Evolutionary conservation across 2,329 filamentous ascomycete species (phyloP), one percentile per base, ranked within the genome.

Genomic region (Arthrobotrys sinensis): DNA sequence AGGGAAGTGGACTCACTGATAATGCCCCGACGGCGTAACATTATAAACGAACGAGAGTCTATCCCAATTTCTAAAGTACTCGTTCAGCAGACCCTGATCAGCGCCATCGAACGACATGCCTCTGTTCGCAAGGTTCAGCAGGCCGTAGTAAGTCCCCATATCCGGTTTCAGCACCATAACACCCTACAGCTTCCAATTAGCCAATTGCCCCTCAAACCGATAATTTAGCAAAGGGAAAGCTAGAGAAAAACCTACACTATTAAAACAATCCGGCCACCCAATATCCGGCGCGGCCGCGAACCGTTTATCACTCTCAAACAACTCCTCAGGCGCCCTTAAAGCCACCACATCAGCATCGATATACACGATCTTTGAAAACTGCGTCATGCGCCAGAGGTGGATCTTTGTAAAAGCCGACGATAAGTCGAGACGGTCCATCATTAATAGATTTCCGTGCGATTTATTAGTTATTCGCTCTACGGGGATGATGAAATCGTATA

Each of bases 191-290:
- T 2, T 36, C 16, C n/a, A 19, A 38, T 57, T 57, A 57, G 52
- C 16, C 28, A 24, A 55, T 28, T 28, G 24, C 12, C 12, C n/a
- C 12, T 12, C 40, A 68, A 57, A 45, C 73, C 24, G 55, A 60
- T 62, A n/a, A 34, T 32, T 45, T 32, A 40, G 4, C 5, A 71
- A 24, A 21, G 14, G 19, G 32, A 16, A 48, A 8, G n/a, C n/a
- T n/a, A 34, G 46, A 34, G 34, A 77, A 19, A 38, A 34, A 73
- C 69, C 38, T 80, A 82, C 81, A n/a, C 92, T 94, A 85, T 99
- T 99, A 90, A 98, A 98, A 79, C 94, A 89, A 85, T 99, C 96
- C 38, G 96, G 96, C 96, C 96, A 99, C 81, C 96, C 96, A 82
- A 98, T 94, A 84, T 99, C 96, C 36, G 96, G 94, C 10, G 93